Evolutionary conservation across 2,329 filamentous ascomycete species (phyloP), one percentile per base, ranked within the genome.

Genomic region (Trichoderma simmonsii): DNA sequence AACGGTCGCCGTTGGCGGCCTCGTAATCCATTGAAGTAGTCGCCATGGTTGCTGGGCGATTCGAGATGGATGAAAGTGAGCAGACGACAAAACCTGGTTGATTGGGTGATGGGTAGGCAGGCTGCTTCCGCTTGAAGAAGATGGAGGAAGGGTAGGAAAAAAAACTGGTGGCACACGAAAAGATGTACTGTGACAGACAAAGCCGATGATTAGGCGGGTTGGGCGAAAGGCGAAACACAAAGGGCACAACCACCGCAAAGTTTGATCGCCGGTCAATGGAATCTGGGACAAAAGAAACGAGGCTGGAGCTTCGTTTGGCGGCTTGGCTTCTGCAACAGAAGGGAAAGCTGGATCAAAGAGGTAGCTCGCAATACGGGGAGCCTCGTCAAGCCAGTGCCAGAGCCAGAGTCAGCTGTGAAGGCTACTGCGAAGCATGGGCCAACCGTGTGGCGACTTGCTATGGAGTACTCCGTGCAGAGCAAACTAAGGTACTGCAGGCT

Each of bases 21-120:
- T 92, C 90, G 81, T 92, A 92, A 79, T 92, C 90, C 90, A 92
- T 92, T 75, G 89, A 87, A 56, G 88, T 89, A 75, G 89, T 90
- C 71, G 88, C 88, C 88, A 90, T 90, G 75, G 75, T 80, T 72
- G 72, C 63, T 71, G 34, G 65, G 62, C 72, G 65, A 70, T 67
- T 59, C 64, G 66, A 71, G 36, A 51, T 69, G 61, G 73, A 76
- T 73, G 32, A 56, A 69, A 61, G 48, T 63, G 65, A 61, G 62
- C 70, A 32, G 60, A 51, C 14, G 32, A 72, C 48, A 30, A 60
- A 64, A 69, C 43, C 56, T 64, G 59, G 48, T 48, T 48, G n/a
- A 60, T 39, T 59, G 48, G 24, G 65, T 70, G 70, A 73, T 72
- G 65, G 30, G 21, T 43, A 60, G 64, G 57, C 73, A 62, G 66